Evolutionary conservation across 345 rosid genomes (phyloP).

Genomic region (Gossypium ekmanianum): DNA sequence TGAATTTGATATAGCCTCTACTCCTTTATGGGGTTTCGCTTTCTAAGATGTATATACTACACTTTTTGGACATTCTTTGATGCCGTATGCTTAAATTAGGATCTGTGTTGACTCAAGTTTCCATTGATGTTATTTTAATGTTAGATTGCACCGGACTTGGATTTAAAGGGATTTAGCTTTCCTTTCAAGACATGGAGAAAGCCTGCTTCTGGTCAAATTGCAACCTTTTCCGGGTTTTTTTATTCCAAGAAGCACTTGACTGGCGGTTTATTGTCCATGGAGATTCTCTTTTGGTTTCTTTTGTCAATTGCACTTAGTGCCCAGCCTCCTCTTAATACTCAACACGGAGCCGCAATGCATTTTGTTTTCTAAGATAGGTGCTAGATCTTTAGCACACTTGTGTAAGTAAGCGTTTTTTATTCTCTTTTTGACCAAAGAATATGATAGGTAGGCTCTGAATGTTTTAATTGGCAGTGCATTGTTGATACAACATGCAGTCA

Average conservation of each 20-base stretch:
- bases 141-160: constrained; percentile 56
- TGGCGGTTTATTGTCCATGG: constrained; percentile 73
- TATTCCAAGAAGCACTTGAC: constrained; percentile 81
- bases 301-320: constrained; percentile 88
- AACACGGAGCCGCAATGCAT: constrained; percentile 55
- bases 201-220: constrained; percentile 53
- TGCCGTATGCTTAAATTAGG: not conserved
- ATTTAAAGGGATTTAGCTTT: constrained; percentile 33
- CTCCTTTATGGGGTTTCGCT: not conserved
- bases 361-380: constrained; percentile 44
- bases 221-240: constrained; percentile 52
- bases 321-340: constrained; percentile 37
- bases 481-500: constrained; percentile 33
- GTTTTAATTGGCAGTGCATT: constrained; percentile 33
- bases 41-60: not conserved
- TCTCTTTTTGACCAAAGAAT: not conserved
- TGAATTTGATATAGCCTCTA: not conserved
- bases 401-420: constrained; percentile 31
- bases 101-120: constrained; percentile 7
- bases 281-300: constrained; percentile 70
- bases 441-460: constrained; percentile 4
- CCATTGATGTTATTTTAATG: constrained; percentile 14
- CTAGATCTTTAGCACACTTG: constrained; percentile 43
- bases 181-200: constrained; percentile 63
- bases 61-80: not conserved